Base-by-base conservation (phyloP, 306 rosid genomes). In the Purshia tridentata region DNA sequence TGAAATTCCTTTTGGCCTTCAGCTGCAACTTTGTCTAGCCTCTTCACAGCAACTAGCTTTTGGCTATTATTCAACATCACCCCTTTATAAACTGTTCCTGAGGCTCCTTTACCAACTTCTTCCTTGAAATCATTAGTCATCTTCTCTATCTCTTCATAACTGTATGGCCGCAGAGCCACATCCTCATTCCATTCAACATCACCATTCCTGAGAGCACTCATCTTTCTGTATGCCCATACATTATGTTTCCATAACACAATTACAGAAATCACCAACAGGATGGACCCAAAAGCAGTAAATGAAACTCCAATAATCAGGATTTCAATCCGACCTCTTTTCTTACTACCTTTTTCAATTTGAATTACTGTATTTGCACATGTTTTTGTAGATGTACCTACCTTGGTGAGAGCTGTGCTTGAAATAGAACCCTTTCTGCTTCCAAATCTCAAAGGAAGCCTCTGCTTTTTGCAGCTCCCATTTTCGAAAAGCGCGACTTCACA, bases 1-100 rank as follows among this genome's bases (percentile, higher is more conserved):
- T 50, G 74, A n/a, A 81, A 81, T 57, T 76, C 81, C 67, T 3
- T 41, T 6, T 76, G 76, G 2, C 78, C 76, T 47, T 81, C 76
- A 3, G 62, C 18, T 63, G 51, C 16, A 46, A 73, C 29, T 60
- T 52, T 77, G 8, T 52, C 48, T 6, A 77, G 45, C 16, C 22
- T 77, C 45, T 77, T 81, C 0, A 81, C 66, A 5, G 77, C 85
- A 3, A 81, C 72, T 15, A n/a, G 29, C 42, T 46, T 76, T 18
- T 66, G 55, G 51, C 72, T 35, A 9, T 37, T n/a, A 4, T 19
- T 29, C 12, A 1, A 1, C 8, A 56, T 73, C 37, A 13, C 57
- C 14, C 82, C 82, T 61, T 69, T 81, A 49, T 73, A 73, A 13
- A 81, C 77, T 3, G 69, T 62, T 15, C 79, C 77, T 9, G 58